Conservation (phyloP, 805 yeast genomes). For the Jamesozyma jinghongensis region DNA sequence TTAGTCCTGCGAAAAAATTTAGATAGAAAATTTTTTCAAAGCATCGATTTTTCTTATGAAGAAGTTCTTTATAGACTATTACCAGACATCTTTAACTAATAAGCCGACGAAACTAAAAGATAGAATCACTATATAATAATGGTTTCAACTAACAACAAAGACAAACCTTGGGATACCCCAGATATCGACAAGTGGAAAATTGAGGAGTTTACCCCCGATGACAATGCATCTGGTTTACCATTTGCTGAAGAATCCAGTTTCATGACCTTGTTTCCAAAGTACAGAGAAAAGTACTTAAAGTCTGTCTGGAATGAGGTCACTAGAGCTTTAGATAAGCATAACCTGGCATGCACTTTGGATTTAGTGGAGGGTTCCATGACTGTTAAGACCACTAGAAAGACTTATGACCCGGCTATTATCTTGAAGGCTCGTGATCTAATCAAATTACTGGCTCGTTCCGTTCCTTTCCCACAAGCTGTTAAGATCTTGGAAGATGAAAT, state of each 20-base stretch:
- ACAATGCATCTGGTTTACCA: slow-evolving; percentile 75
- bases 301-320: slow-evolving; percentile 94
- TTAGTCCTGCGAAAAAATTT: neutral
- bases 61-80: too few species aligned
- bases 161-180: slow-evolving; percentile 96
- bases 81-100: too few species aligned
- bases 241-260: slow-evolving; percentile 95
- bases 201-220: slow-evolving; percentile 84
- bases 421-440: slow-evolving; percentile 92
- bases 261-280: slow-evolving; percentile 92
- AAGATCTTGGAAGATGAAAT: slow-evolving; percentile 84
- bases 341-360: slow-evolving; percentile 76
- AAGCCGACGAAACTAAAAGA: too few species aligned
- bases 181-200: slow-evolving; percentile 89
- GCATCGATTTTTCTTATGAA: slow-evolving; percentile 3
- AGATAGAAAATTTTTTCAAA: slow-evolving; percentile 1
- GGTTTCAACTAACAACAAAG: slow-evolving; percentile 90
- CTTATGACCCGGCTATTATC: slow-evolving; percentile 89
- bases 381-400: slow-evolving; percentile 89
- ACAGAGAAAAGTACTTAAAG: slow-evolving; percentile 82
- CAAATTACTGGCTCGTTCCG: slow-evolving; percentile 88
- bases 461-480: slow-evolving; percentile 93
- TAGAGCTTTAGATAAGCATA: slow-evolving; percentile 58
- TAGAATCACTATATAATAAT: slow-evolving; percentile 30
- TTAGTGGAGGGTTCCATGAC: slow-evolving; percentile 97